phyloP scores from a whole-genome alignment of 2,329 filamentous ascomycete genomes.

The Dendrostoma leiphaemia region DNA sequence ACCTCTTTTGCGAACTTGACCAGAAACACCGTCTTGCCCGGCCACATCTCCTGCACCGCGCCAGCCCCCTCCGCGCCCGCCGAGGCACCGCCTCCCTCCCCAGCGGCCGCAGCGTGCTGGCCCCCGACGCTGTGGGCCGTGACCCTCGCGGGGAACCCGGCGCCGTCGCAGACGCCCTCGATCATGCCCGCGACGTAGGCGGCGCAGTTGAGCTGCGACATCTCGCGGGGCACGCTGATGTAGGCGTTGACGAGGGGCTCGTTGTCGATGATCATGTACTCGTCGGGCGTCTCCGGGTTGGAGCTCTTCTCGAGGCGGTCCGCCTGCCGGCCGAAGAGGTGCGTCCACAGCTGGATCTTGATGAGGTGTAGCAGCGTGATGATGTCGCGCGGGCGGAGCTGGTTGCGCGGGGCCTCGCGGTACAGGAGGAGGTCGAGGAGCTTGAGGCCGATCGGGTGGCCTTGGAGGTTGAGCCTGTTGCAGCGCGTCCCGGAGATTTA shows the following conservation, averaged over 20 bases:
- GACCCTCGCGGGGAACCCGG: constrained; percentile 83
- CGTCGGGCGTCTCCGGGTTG: constrained; percentile 77
- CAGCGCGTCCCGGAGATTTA: neutral
- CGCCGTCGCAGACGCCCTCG: constrained; percentile 92
- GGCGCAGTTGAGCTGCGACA: constrained; percentile 94
- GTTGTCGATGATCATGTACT: constrained; percentile 99
- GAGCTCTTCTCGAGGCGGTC: constrained; percentile 89
- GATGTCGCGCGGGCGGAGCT: constrained; percentile 80
- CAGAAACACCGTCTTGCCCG: constrained; percentile 91
- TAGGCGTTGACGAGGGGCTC: constrained; percentile 94
- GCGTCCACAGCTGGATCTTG: constrained; percentile 85
- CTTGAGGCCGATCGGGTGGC: constrained; percentile 89
- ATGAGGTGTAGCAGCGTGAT: constrained; percentile 93
- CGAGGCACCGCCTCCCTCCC: constrained; percentile 95
- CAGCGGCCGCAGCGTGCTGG: constrained; percentile 56
- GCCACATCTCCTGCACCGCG: constrained; percentile 80
- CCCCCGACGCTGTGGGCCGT: constrained; percentile 77
- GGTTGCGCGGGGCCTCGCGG: constrained; percentile 68
- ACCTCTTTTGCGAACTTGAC: constrained; percentile 92
- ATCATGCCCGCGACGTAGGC: constrained; percentile 94
- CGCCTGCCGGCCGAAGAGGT: constrained; percentile 86
- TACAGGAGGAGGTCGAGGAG: constrained; percentile 93
- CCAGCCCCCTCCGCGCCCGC: constrained; percentile 72
- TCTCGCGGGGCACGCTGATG: constrained; percentile 89
- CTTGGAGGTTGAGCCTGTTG: constrained; percentile 83